Evolutionary conservation across 352 stramenopile genomes (phyloP).

Genomic region (Chrysophaeum taylorii): DNA sequence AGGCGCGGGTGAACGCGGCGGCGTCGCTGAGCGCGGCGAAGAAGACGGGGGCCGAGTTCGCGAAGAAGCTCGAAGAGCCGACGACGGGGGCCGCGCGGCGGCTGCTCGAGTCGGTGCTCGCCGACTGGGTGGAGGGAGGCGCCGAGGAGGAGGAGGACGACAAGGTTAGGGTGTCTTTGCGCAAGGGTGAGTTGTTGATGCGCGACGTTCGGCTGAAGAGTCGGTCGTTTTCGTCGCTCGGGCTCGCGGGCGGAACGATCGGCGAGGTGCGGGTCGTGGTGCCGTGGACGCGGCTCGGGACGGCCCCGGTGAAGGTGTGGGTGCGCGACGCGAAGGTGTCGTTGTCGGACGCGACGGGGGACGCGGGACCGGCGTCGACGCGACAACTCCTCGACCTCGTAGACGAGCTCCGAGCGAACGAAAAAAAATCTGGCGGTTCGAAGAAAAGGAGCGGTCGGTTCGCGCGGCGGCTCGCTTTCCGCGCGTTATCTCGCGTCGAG

Average conservation of each 20-base stretch:
- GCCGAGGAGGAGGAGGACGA: background rate
- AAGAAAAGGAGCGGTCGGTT: too few relatives aligned
- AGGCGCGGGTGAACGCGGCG: background rate
- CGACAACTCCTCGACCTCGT: too few relatives aligned
- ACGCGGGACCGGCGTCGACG: too few relatives aligned
- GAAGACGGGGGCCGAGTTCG: background rate
- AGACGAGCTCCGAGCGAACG: too few relatives aligned
- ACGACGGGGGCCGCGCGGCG: background rate
- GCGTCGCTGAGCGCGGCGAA: background rate
- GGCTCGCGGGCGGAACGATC: background rate
- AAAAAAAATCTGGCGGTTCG: too few relatives aligned
- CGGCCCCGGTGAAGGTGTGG: background rate
- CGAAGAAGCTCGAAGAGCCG: background rate
- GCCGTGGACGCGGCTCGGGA: background rate
- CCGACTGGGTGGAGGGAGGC: background rate
- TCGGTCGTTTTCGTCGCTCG: background rate
- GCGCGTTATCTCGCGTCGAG: too few relatives aligned
- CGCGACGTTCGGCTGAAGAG: background rate
- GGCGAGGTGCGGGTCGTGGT: background rate
- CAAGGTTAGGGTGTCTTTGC: background rate
- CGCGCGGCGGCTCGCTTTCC: too few relatives aligned
- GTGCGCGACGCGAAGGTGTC: background rate
- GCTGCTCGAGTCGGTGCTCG: background rate
- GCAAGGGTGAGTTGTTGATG: background rate
- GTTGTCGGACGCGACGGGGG: background rate